Evolutionary conservation across 768 basidiomycete species (phyloP), one percentile per base, ranked within the genome.

Genomic region (Russula ochroleuca): DNA sequence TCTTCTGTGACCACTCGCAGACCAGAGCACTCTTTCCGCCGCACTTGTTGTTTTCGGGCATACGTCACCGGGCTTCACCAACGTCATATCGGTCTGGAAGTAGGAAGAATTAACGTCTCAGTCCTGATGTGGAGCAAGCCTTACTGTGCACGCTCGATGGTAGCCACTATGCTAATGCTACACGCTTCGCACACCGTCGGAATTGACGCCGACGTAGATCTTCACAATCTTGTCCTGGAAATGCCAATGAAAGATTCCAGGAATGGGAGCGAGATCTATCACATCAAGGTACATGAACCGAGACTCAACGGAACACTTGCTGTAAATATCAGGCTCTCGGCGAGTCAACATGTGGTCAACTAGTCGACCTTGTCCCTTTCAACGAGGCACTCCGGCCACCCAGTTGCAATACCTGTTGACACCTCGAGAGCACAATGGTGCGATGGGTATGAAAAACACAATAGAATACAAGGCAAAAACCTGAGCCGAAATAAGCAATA

Each of bases 381-480:
- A 28, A 5, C 2, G 28, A 28, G 28, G 28, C 28, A 28, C 28
- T 28, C 28, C 28, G 5, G 28, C 28, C 28, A 28, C 28, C 28
- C 28, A 28, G 28, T 28, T 28, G 28, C 38, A 31, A 47, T 45
- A 40, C 14, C 25, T 13, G 38, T 48, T 17, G 13, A 25, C 8
- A 1, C 19, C 9, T 21, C 50, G 17, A 50, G n/a, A 53, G n/a
- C 35, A 31, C 43, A 49, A 23, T 21, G 11, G 23, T 11, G 49
- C 55, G 41, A 64, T 21, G 43, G 52, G 40, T 59, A 64, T 50
- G 40, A 51, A 35, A n/a, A 49, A 35, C 50, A 63, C 35, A 38
- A 38, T 59, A 59, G 38, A 47, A 49, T 64, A 64, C 63, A 64
- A 33, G 21, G 38, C 28, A 19, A 15, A 23, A 21, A 25, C 13